phyloP scores from a whole-genome alignment of 2,329 filamentous ascomycete genomes.

The Calonectria naviculata region DNA sequence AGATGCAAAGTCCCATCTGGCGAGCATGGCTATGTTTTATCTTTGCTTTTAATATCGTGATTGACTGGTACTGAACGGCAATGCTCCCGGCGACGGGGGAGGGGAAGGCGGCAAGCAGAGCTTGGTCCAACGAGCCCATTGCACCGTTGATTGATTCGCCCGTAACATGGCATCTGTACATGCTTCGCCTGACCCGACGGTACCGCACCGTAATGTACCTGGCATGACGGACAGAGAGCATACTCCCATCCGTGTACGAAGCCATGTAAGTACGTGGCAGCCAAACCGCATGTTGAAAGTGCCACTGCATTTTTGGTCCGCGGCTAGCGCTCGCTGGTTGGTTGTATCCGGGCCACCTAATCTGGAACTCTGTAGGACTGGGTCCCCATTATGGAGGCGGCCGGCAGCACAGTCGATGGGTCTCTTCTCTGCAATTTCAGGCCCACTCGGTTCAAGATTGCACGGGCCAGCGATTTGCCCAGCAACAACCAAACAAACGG shows the following conservation, averaged over 20 bases:
- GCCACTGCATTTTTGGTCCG: slow-evolving; percentile 7
- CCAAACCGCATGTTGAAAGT: slow-evolving; percentile 12
- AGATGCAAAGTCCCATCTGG: background rate
- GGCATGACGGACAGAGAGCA: background rate
- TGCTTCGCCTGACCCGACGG: background rate
- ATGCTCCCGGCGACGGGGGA: background rate
- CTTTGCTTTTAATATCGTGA: slow-evolving; percentile 7
- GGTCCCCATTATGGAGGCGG: slow-evolving; percentile 26
- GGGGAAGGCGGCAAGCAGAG: background rate
- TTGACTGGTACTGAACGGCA: slow-evolving; percentile 7
- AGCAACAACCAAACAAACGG: slow-evolving; percentile 35
- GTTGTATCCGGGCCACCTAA: background rate
- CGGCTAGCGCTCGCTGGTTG: slow-evolving; percentile 11
- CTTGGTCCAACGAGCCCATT: background rate
- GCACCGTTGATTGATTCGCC: background rate
- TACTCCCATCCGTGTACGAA: background rate
- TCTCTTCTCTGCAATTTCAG: slow-evolving; percentile 43
- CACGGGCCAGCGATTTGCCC: slow-evolving; percentile 43
- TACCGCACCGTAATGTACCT: background rate
- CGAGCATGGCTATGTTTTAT: slow-evolving; percentile 14
- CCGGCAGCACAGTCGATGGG: slow-evolving; percentile 32
- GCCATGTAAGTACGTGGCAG: slow-evolving; percentile 9
- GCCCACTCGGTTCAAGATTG: slow-evolving; percentile 45
- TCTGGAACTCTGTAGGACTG: slow-evolving; percentile 32
- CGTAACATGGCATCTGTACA: background rate